Evolutionary conservation across 441 rosid genomes (phyloP), one percentile per base, ranked within the genome.

Genomic region (Adansonia rubrostipa): DNA sequence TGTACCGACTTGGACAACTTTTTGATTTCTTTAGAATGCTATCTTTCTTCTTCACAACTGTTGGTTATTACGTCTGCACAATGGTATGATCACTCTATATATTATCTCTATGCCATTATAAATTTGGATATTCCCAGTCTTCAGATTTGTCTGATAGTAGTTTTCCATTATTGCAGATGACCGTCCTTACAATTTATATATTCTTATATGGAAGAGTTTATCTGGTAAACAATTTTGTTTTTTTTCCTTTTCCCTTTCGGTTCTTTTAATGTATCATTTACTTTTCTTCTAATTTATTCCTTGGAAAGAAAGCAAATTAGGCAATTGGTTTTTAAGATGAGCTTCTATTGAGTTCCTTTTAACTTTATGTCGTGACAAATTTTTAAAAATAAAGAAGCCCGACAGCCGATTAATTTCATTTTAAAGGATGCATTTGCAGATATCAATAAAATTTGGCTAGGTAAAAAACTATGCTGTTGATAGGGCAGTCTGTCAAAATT

Each of bases 1-100:
- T 96, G 19, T 96, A 96, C 85, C 86, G 99, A 84, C 86, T 93
- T 80, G 99, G 98, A 56, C 99, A 93, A 84, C 94, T 96, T 75
- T 92, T 96, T 87, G 99, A 96, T 82, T 96, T 96, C 84, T 93
- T 96, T 84, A 90, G 99, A 81, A 94, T 96, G 99, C 89, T 96
- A 74, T 96, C 99, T 63, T 96, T 92, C 90, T 96, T 84, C 86
- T 92, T 92, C 90, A 93, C 99, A 24, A 93, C 98, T 74, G 99
- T 96, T 84, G 99, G 98, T 68, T 93, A 65, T 82, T 93, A 96
- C 81, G 92, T 96, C 69, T 96, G 99, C 89, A 96, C 99, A 76
- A 96, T 96, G 99, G 99, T 93, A 88, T 75, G 75, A 22, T 75
- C 78, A 78, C 24, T 77, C 58, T 1, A 62, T 20, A 44, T 19